phyloP scores from a whole-genome alignment of 768 basidiomycete genomes.

The Rhodotorula babjevae region DNA sequence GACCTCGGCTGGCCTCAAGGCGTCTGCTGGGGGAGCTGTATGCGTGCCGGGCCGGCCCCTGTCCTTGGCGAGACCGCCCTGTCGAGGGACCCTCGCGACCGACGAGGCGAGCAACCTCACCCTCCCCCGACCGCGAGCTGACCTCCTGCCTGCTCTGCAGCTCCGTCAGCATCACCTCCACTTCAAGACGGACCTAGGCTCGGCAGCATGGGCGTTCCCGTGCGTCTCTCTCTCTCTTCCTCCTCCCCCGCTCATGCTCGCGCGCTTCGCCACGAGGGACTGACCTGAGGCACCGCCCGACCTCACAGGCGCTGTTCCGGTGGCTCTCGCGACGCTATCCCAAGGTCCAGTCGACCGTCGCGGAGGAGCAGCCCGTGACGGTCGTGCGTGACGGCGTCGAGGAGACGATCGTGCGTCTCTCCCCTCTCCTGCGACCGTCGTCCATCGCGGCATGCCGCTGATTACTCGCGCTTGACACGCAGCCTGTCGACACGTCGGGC shows the following conservation, averaged over 20 bases:
- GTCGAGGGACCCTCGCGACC: no score
- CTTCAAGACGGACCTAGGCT: neutral
- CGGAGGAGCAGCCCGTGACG: conserved; percentile 76
- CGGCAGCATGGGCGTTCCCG: neutral
- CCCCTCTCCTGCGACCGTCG: neutral
- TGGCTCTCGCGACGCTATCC: conserved; percentile 99
- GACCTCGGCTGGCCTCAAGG: no score
- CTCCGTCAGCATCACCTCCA: neutral
- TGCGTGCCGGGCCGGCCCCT: no score
- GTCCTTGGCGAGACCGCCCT: no score
- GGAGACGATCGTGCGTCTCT: conserved; percentile 26
- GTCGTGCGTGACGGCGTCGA: conserved; percentile 56
- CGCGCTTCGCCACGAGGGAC: no score
- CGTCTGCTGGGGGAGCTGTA: no score
- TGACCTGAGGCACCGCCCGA: neutral
- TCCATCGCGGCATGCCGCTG: no score
- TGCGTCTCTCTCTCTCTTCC: neutral
- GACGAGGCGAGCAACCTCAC: neutral
- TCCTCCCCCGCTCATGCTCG: no score
- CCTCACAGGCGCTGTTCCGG: conserved; percentile 58
- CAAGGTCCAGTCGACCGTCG: no score
- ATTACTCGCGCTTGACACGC: neutral
- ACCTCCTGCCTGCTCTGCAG: neutral
- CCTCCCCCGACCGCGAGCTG: neutral
- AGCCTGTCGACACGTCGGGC: conserved; percentile 67